Evolutionary conservation across 306 rosid genomes (phyloP), one percentile per base, ranked within the genome.

Genomic region (Hippophae tibetana): DNA sequence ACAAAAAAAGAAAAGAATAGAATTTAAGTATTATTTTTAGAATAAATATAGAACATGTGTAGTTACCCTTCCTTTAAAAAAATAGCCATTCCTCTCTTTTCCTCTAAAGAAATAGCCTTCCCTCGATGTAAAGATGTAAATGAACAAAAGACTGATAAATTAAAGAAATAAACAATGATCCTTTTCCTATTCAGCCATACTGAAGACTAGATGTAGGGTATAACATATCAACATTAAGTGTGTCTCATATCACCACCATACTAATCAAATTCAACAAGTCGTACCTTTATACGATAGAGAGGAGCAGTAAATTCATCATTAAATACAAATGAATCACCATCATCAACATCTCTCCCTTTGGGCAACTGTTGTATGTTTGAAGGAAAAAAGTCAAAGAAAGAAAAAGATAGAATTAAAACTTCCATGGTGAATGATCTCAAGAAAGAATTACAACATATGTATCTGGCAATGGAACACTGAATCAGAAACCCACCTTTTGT

Each of bases 341-440:
- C 99, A 56, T 89, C 99, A 68, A 93, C 97, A 13, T 93, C 99
- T 82, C 95, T 84, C 69, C 99, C 94, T 76, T 89, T 93, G 13
- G 99, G 99, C 45, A 72, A 63, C 99, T 93, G 79, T 62, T 67
- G 66, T 67, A 18, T 18, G 23, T 49, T 5, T 55, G 72, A 69
- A 64, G 44, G 67, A 44, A 57, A 58, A 65, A 18, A 45, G 42
- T 60, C 56, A 61, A 18, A 31, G 47, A 18, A 64, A 47, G 47
- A 25, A 59, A 67, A 23, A 46, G 60, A 42, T 60, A 60, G 57
- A 57, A 10, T 54, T 57, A 7, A 48, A 42, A 43, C 0, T 38
- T 46, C 55, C 26, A 60, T 42, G 38, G 10, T 47, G n/a, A 13
- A 13, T 10, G 12, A 57, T 38, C 48, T 7, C 6, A 2, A 5